These are phyloP conservation scores for Blakeslea trispora DNA, from an alignment of 371 early-diverging fungal species.

Conservation along the genomic window DNA sequence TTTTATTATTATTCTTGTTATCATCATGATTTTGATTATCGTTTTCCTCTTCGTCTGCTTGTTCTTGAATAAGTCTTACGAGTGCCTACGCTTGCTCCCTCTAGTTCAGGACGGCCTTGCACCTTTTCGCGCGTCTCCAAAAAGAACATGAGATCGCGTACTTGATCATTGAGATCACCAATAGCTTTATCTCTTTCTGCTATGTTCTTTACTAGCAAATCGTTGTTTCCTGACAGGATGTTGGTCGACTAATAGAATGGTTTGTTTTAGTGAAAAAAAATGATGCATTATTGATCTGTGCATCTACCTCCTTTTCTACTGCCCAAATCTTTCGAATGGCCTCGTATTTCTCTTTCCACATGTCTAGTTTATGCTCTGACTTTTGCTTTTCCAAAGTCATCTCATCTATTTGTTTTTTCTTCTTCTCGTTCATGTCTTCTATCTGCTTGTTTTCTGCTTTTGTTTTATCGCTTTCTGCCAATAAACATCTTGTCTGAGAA, in stretches of 20 bases:
- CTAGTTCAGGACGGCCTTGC: conserved; percentile 29
- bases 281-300: no score
- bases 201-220: conserved; percentile 16
- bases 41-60: conserved; percentile 12
- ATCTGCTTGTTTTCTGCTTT: conserved; percentile 13
- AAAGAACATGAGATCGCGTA: conserved; percentile 40
- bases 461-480: conserved; percentile 14
- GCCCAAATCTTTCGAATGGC: conserved; percentile 15
- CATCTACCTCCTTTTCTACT: conserved; percentile 38
- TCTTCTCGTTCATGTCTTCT: conserved; percentile 5
- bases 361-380: conserved; percentile 23
- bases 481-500: conserved; percentile 9
- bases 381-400: conserved; percentile 21
- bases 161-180: conserved; percentile 35
- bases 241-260: conserved; percentile 17
- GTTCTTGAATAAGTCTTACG: conserved; percentile 6
- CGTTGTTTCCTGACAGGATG: conserved; percentile 23
- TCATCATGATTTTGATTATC: conserved; percentile 7
- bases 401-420: conserved; percentile 4
- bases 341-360: conserved; percentile 27
- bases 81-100: conserved; percentile 31
- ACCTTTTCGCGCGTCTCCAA: conserved; percentile 37
- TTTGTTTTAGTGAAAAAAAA: no score
- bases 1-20: neutral
- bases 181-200: conserved; percentile 27